These are phyloP conservation scores for Cairneyella variabilis DNA, from an alignment of 495 filamentous ascomycete genomes.

Conservation along the genomic window DNA sequence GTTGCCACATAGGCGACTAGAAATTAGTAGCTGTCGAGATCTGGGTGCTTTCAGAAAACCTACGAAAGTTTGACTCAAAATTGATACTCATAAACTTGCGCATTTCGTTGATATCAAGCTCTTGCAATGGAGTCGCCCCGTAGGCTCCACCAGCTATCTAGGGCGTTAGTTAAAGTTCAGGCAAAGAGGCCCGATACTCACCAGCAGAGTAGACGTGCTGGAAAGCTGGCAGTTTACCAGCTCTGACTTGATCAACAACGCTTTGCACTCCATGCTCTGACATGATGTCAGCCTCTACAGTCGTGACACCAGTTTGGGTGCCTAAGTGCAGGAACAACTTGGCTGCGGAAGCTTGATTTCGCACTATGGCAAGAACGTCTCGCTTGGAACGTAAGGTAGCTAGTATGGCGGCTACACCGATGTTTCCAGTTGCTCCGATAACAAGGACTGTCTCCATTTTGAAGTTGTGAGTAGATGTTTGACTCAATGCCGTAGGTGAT, in stretches of 20 bases:
- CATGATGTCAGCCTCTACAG: slow-evolving; percentile 31
- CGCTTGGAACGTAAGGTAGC: slow-evolving; percentile 29
- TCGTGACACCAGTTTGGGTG: slow-evolving; percentile 31
- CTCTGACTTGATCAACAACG: slow-evolving; percentile 36
- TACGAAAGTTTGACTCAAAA: slow-evolving; percentile 41
- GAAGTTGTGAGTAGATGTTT: background rate
- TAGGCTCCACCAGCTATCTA: slow-evolving; percentile 32
- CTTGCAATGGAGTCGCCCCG: slow-evolving; percentile 21
- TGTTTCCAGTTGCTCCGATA: slow-evolving; percentile 41
- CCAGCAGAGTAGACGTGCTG: slow-evolving; percentile 38
- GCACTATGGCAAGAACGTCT: slow-evolving; percentile 38
- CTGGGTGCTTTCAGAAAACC: background rate
- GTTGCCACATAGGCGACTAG: slow-evolving; percentile 39
- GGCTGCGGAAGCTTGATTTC: slow-evolving; percentile 33
- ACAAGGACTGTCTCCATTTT: slow-evolving; percentile 34
- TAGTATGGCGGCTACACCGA: slow-evolving; percentile 34
- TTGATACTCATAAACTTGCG: slow-evolving; percentile 28
- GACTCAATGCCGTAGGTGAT: too few species aligned
- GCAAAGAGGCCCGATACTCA: slow-evolving; percentile 18
- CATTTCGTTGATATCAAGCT: slow-evolving; percentile 28
- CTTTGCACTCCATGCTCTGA: slow-evolving; percentile 31
- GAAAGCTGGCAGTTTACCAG: slow-evolving; percentile 36
- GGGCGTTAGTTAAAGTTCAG: background rate
- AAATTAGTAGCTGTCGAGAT: background rate
- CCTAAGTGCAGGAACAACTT: slow-evolving; percentile 35